Evolutionary conservation across 768 basidiomycete genomes (phyloP).

Genomic region (Naganishia onofrii): DNA sequence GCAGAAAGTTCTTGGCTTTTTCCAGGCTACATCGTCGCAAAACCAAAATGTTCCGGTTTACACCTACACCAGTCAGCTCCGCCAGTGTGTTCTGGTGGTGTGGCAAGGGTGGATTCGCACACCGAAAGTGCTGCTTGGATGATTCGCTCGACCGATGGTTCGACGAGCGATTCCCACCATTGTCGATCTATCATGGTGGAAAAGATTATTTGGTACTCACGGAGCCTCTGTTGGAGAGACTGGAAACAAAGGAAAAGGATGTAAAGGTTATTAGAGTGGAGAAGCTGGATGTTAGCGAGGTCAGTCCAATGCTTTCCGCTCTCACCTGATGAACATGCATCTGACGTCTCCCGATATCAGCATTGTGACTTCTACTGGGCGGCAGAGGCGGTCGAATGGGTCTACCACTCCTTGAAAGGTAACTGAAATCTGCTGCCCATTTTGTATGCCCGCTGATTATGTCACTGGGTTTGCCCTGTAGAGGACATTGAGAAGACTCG

Average conservation of each 20-base stretch:
- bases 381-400: slow-evolving; percentile 57
- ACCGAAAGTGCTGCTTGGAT: slow-evolving; percentile 54
- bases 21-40: slow-evolving; percentile 54
- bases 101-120: slow-evolving; percentile 56
- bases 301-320: slow-evolving; percentile 26
- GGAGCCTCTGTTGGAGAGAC: slow-evolving; percentile 56
- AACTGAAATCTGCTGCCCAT: slow-evolving; percentile 25
- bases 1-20: slow-evolving; percentile 26
- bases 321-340: background rate
- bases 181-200: slow-evolving; percentile 55
- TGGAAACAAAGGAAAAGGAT: slow-evolving; percentile 54
- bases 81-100: slow-evolving; percentile 57
- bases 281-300: slow-evolving; percentile 55
- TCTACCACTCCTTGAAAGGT: slow-evolving; percentile 51
- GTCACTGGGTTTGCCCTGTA: slow-evolving; percentile 12
- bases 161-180: slow-evolving; percentile 56
- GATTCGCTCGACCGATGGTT: slow-evolving; percentile 55
- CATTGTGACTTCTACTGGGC: slow-evolving; percentile 54
- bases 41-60: slow-evolving; percentile 59
- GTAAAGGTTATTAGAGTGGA: slow-evolving; percentile 55
- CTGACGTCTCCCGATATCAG: slow-evolving; percentile 26
- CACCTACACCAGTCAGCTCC: slow-evolving; percentile 56
- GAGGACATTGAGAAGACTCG: slow-evolving; percentile 55
- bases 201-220: slow-evolving; percentile 55
- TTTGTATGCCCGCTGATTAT: background rate